Base-by-base conservation (phyloP, 345 rosid species). In the Kernera saxatilis region DNA sequence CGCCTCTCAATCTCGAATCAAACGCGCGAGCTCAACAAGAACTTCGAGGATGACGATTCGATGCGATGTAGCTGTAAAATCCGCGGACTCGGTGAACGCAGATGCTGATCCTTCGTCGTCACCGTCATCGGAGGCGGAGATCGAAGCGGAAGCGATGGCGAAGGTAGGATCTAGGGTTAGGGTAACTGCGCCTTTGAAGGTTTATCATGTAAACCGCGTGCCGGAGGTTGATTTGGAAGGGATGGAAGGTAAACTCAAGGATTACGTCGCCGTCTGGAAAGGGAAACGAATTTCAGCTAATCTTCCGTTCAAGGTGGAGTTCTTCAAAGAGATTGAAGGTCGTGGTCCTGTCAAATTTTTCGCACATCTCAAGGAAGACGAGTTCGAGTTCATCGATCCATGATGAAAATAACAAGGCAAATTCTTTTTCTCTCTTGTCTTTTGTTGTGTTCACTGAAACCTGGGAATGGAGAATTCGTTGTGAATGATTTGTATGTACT, bases 331-430 rank as follows among this genome's bases (percentile, higher is more conserved):
- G 9, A 25, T 88, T 59, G 84, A 80, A 74, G 97, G 85, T 46
- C 84, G 89, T 11, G 88, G 92, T 27, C 56, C 76, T 66, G 96
- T 93, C 46, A 93, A 91, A 80, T 90, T 91, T 76, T 54, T 77
- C 0, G 82, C 88, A 5, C 98, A 93, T 79, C 92, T 93, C 70
- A 89, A 74, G 78, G 91, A 88, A 26, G 91, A 88, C 8, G 98
- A 93, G 80, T 84, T 90, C 63, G 92, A 84, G 52, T 86, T 64
- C 78, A 80, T 84, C 41, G 92, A 85, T 62, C 66, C 60, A 1
- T 73, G 69, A 59, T 40, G n/a, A 2, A 18, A 5, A 19, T 53
- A 3, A 55, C 15, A 30, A 73, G 77, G 77, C 57, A 62, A 21
- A 39, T 46, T 35, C 15, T 12, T 43, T 6, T 66, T 3, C 11